phyloP scores from a whole-genome alignment of 495 filamentous ascomycete genomes.

The Lasiosphaeris hirsuta region DNA sequence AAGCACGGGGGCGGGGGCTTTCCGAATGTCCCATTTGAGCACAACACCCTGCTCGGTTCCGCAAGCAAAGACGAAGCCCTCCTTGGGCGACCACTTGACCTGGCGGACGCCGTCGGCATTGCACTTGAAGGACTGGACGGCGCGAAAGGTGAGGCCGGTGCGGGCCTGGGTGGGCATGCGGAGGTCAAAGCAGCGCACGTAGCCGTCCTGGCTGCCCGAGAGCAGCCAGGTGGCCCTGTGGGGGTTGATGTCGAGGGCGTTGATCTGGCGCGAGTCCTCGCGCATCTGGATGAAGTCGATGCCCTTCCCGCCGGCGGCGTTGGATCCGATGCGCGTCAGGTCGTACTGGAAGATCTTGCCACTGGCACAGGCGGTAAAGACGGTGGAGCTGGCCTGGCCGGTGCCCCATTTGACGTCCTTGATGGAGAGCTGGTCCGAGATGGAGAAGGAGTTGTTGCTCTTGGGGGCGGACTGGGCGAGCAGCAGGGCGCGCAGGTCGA shows the following conservation, averaged over 20 bases:
- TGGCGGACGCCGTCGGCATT: slow-evolving; percentile 78
- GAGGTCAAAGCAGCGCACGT: slow-evolving; percentile 64
- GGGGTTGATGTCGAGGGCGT: slow-evolving; percentile 87
- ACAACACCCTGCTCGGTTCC: slow-evolving; percentile 82
- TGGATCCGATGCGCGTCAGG: slow-evolving; percentile 54
- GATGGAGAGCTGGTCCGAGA: slow-evolving; percentile 72
- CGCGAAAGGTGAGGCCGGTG: slow-evolving; percentile 42
- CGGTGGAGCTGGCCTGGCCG: slow-evolving; percentile 44
- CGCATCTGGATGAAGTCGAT: slow-evolving; percentile 67
- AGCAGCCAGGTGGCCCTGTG: slow-evolving; percentile 71
- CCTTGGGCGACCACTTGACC: slow-evolving; percentile 82
- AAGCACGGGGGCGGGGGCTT: slow-evolving; percentile 45
- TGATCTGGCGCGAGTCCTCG: slow-evolving; percentile 88
- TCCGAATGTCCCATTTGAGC: slow-evolving; percentile 54
- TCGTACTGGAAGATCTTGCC: slow-evolving; percentile 88
- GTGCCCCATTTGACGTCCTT: slow-evolving; percentile 82
- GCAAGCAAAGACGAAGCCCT: slow-evolving; percentile 82
- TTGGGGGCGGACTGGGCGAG: slow-evolving; percentile 64
- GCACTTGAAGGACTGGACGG: slow-evolving; percentile 44
- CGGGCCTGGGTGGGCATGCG: slow-evolving; percentile 37
- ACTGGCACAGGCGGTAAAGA: slow-evolving; percentile 81
- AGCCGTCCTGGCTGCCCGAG: slow-evolving; percentile 89
- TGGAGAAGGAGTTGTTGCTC: slow-evolving; percentile 45
- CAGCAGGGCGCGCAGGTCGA: slow-evolving; percentile 77
- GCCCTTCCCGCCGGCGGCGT: slow-evolving; percentile 40